Evolutionary conservation across 306 rosid species (phyloP), one percentile per base, ranked within the genome.

Genomic region (Heteromeles arbutifolia): DNA sequence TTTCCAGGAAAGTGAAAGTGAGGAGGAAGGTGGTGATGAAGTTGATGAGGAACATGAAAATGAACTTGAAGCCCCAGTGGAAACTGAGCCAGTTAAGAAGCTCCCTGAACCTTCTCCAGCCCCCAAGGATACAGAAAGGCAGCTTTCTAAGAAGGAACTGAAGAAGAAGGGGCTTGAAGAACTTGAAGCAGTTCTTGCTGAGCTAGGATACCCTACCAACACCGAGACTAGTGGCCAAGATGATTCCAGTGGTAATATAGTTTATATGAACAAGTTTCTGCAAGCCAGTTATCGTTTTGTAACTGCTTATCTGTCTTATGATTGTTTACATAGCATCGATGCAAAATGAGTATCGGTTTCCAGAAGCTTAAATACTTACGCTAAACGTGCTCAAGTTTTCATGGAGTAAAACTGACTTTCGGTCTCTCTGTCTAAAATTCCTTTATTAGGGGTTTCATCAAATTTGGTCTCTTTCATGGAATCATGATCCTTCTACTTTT

Each of bases 161-260:
- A 90, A 90, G 88, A 90, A 90, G 67, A 90, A 90, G 74, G 96
- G 75, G n/a, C 96, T 90, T 73, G 87, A 85, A 82, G 96, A 88
- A 77, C 93, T 91, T 67, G 96, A 88, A 0, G 96, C 93, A 64
- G 89, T 89, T 86, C 90, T 91, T 81, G 93, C 93, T 66, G 96
- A 91, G 82, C 79, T 91, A 63, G 96, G 96, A 67, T 82, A 28
- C 13, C 3, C 76, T 28, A 73, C n/a, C 66, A 80, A 63, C 56
- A 82, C 12, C n/a, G 93, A 80, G 79, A 62, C 79, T 66, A 73
- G 85, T 65, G 78, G 72, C n/a, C 89, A 79, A 19, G 87, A 84
- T 78, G 84, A 87, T 52, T 78, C 90, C 75, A 75, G 62, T 43
- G 94, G 94, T 91, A 89, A 81, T 70, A 10, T 74, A 50, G 45